Conservation (phyloP, 2,329 filamentous ascomycete species). For the Stagonosporopsis vannaccii region DNA sequence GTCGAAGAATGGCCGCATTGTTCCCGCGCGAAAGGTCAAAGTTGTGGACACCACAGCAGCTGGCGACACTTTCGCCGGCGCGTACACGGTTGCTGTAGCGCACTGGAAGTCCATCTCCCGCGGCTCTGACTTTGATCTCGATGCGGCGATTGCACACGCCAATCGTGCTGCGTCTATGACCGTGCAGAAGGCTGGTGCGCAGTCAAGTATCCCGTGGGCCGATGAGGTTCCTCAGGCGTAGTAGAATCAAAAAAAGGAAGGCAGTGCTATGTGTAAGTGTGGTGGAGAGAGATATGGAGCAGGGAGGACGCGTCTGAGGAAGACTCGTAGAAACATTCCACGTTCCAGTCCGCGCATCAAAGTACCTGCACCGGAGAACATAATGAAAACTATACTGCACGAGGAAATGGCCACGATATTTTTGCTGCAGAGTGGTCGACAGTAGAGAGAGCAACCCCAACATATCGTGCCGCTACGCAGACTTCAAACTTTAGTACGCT, state of each 20-base stretch:
- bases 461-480: too few species aligned
- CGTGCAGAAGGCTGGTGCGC: constrained; percentile 70
- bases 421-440: too few species aligned
- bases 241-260: background rate
- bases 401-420: too few species aligned
- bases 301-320: too few species aligned
- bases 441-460: too few species aligned
- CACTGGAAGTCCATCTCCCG: constrained; percentile 52
- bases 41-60: constrained; percentile 95
- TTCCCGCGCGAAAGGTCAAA: constrained; percentile 72
- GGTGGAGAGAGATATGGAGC: too few species aligned
- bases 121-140: constrained; percentile 57
- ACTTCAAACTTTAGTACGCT: too few species aligned
- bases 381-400: too few species aligned
- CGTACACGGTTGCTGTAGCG: constrained; percentile 79
- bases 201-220: constrained; percentile 71
- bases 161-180: constrained; percentile 70
- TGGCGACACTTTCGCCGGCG: constrained; percentile 92
- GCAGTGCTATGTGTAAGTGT: too few species aligned
- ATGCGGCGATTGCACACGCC: constrained; percentile 66
- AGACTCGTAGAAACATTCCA: too few species aligned
- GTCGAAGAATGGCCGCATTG: constrained; percentile 51
- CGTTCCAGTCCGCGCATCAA: too few species aligned
- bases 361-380: too few species aligned
- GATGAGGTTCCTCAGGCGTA: constrained; percentile 56